phyloP scores from a whole-genome alignment of 176 grass and related monocot genomes.

The Juncus effusus region DNA sequence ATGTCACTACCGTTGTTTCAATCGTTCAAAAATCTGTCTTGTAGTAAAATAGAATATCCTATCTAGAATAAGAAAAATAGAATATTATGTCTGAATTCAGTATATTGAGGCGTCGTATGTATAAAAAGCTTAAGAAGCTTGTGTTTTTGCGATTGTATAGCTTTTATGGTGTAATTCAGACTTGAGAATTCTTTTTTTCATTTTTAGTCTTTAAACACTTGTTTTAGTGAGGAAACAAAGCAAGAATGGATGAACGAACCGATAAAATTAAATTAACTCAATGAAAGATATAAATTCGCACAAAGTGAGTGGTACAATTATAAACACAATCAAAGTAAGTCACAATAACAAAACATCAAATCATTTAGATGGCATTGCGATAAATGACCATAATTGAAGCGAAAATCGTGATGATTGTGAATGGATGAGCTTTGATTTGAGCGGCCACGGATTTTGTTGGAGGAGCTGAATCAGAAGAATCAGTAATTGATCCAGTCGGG shows the following conservation, averaged over 20 bases:
- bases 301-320: too few species aligned
- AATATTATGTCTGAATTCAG: background rate
- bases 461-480: slow-evolving; percentile 21
- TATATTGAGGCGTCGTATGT: background rate
- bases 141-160: background rate
- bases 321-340: too few species aligned
- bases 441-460: slow-evolving; percentile 24
- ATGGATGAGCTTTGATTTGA: slow-evolving; percentile 4
- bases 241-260: too few species aligned
- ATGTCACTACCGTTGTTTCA: slow-evolving; percentile 81
- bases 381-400: background rate
- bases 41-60: background rate
- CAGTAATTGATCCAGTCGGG: background rate
- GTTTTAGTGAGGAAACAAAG: too few species aligned
- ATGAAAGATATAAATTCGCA: too few species aligned
- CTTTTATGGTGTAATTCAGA: background rate
- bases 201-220: too few species aligned
- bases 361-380: background rate
- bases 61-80: too few species aligned
- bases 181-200: too few species aligned
- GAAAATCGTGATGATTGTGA: background rate
- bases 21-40: slow-evolving; percentile 60
- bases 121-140: background rate
- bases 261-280: too few species aligned
- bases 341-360: too few species aligned